phyloP scores from a whole-genome alignment of 208 protist genomes.

The Trypanosoma mega region DNA sequence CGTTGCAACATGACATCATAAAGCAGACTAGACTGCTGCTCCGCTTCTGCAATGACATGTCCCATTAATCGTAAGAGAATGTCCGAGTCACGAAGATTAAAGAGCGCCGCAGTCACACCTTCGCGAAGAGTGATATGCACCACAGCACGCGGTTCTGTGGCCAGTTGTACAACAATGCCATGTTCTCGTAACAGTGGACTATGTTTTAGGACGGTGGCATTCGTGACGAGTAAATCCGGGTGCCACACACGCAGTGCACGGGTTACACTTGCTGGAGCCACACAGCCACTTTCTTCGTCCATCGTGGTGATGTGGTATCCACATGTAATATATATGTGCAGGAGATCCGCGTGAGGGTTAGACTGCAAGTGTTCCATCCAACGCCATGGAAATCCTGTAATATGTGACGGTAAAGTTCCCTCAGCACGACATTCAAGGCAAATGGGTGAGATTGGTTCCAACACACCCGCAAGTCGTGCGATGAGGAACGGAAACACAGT shows the following conservation, averaged over 20 bases:
- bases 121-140: constrained; percentile 53
- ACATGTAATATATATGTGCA: constrained; percentile 68
- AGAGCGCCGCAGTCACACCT: constrained; percentile 52
- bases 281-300: constrained; percentile 7
- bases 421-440: constrained; percentile 31
- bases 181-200: constrained; percentile 55
- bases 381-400: constrained; percentile 65
- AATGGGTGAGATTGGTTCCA: constrained; percentile 33
- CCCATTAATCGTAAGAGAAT: constrained; percentile 62
- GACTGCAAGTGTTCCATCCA: constrained; percentile 76
- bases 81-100: constrained; percentile 80
- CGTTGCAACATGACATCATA: constrained; percentile 80
- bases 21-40: constrained; percentile 69
- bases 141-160: constrained; percentile 34
- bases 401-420: constrained; percentile 13
- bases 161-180: constrained; percentile 23
- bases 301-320: constrained; percentile 38
- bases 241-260: constrained; percentile 52
- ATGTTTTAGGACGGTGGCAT: constrained; percentile 53
- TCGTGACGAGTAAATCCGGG: constrained; percentile 49
- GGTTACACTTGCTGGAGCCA: constrained; percentile 18
- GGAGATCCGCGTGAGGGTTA: constrained; percentile 49
- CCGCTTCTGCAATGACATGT: constrained; percentile 59
- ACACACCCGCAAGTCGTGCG: constrained; percentile 58
- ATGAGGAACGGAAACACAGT: constrained; percentile 64